A percentile compares a stretch with the other conserved stretches of the same genome.
Evolutionary conservation across 2,329 filamentous ascomycete genomes (phyloP).

Genomic region (Penicillium sp.): DNA sequence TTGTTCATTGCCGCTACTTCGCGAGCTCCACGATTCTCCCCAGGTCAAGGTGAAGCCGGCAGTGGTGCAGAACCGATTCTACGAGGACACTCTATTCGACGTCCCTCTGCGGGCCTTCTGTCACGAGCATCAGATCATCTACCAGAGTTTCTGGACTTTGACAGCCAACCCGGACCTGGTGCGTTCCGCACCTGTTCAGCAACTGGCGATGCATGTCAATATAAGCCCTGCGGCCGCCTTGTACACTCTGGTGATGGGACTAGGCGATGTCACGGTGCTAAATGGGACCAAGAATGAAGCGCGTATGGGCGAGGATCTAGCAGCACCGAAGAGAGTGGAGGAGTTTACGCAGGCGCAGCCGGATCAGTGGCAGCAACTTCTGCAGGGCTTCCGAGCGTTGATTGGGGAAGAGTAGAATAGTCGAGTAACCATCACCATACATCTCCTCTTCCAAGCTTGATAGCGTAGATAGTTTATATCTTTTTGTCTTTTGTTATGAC

Average conservation of each 20-base stretch:
- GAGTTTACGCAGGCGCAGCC: conserved; percentile 45
- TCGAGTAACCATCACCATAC: not conserved
- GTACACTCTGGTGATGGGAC: conserved; percentile 53
- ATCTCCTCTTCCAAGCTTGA: too few relatives aligned
- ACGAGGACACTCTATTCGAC: conserved; percentile 57
- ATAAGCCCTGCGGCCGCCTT: conserved; percentile 48
- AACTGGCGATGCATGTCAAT: conserved; percentile 44
- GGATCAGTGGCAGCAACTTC: conserved; percentile 47
- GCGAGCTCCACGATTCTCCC: conserved; percentile 44
- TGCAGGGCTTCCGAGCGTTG: conserved; percentile 46
- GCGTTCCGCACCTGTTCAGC: conserved; percentile 44
- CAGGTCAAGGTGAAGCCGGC: conserved; percentile 49
- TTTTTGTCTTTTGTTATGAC: too few relatives aligned
- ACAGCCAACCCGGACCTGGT: conserved; percentile 54
- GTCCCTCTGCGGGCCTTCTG: conserved; percentile 55
- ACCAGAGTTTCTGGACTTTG: conserved; percentile 59
- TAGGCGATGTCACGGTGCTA: conserved; percentile 48
- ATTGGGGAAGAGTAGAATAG: conserved; percentile 27
- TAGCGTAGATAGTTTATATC: too few relatives aligned
- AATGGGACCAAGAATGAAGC: conserved; percentile 53
- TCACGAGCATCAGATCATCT: conserved; percentile 48
- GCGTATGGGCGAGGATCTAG: conserved; percentile 52
- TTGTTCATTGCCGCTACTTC: conserved; percentile 54
- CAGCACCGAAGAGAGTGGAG: conserved; percentile 40
- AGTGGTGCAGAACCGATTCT: conserved; percentile 73